Conservation (phyloP, 2,329 filamentous ascomycete genomes). For the Aspergillus ustus region DNA sequence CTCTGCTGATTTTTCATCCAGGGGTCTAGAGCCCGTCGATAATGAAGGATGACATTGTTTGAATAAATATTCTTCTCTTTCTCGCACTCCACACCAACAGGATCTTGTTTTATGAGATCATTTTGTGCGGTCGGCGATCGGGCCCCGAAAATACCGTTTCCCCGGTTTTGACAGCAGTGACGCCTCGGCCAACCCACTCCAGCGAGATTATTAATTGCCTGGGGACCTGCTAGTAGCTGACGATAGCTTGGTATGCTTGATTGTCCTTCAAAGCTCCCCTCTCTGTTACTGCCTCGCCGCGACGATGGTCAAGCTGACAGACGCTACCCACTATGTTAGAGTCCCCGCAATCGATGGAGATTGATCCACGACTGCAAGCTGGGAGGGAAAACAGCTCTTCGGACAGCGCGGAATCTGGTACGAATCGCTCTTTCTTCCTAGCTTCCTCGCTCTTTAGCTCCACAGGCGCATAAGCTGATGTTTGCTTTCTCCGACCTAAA, state of each 20-base stretch:
- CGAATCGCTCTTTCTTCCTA: constrained; percentile 11
- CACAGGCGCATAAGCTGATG: constrained; percentile 14
- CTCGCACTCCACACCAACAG: background rate
- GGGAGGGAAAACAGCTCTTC: constrained; percentile 23
- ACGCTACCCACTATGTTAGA: constrained; percentile 8
- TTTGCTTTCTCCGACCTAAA: constrained; percentile 9
- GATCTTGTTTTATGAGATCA: background rate
- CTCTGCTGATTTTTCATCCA: constrained; percentile 7
- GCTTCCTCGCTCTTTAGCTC: constrained; percentile 2
- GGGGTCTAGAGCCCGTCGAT: background rate
- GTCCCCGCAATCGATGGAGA: constrained; percentile 35
- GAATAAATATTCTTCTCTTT: background rate
- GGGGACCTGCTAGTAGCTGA: background rate
- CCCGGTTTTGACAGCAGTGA: constrained; percentile 5
- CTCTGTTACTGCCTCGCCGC: background rate
- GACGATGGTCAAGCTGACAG: constrained; percentile 18
- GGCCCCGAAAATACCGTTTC: constrained; percentile 9
- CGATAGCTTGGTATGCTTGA: background rate
- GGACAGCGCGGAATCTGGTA: constrained; percentile 16
- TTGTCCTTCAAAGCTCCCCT: background rate
- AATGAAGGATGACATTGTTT: background rate
- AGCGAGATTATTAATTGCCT: background rate
- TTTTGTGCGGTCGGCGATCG: constrained; percentile 12
- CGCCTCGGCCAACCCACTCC: constrained; percentile 24
- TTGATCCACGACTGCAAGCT: constrained; percentile 39